Evolutionary conservation across 2,329 filamentous ascomycete species (phyloP), one percentile per base, ranked within the genome.

Genomic region (Sclerotinia nivalis): DNA sequence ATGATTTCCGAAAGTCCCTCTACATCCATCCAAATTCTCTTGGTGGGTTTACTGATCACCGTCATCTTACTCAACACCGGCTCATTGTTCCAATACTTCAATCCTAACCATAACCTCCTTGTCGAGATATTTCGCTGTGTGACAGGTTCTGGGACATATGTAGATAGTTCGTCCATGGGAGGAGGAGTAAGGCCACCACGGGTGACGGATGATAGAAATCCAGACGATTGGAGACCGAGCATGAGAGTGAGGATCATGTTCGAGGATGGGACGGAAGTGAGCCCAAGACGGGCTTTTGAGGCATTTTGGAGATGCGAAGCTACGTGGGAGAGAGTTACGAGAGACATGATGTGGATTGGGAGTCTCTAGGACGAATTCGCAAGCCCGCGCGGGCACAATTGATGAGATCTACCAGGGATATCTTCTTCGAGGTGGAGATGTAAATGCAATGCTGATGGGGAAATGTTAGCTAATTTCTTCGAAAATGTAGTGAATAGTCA

Each of bases 221-320:
- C 90, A 77, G 88, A 84, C 75, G 87, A 84, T 78, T 91, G 89
- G n/a, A 92, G 85, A 37, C 87, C 86, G 54, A 91, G 84, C 68
- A 85, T 83, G 60, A 92, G 82, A 49, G 82, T 84, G 74, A 91
- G 86, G 80, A 91, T 88, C 71, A 91, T 82, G 73, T 89, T 89
- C 37, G 88, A 87, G 76, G 88, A 86, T 52, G 89, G 88, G 70
- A 92, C 87, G 54, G 89, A 91, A 12, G 90, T 92, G 31, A 91
- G 81, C 72, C 88, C 88, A 18, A 93, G 84, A 4, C 89, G 89
- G 18, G 88, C 89, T 76, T 88, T 87, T 58, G 88, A 90, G 75
- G 88, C 89, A 81, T 93, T 93, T 80, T 91, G 89, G 70, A 93
- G 82, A 80, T 92, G 90, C 65, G 90, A 91, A 82, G 89, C 92